Evolutionary conservation across 2,329 filamentous ascomycete genomes (phyloP).

Genomic region (Daldinia sp.): DNA sequence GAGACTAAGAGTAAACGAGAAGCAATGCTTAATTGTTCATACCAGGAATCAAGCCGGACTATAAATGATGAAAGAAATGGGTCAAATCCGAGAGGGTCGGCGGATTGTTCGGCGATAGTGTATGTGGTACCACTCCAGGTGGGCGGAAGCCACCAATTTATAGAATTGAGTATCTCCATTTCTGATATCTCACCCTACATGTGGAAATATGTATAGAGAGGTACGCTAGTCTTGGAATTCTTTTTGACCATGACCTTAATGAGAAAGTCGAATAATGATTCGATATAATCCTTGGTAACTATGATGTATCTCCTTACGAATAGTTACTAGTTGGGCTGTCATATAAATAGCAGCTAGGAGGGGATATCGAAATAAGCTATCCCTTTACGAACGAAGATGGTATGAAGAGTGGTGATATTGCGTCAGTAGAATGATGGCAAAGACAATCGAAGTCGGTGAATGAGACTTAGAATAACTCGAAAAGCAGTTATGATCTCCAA

Average conservation of each 20-base stretch:
- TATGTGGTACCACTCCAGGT: slow-evolving; percentile 16
- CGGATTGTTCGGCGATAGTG: slow-evolving; percentile 25
- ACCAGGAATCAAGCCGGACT: slow-evolving; percentile 37
- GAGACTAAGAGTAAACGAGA: slow-evolving; percentile 42
- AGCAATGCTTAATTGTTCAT: slow-evolving; percentile 34
- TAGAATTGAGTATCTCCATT: slow-evolving; percentile 17
- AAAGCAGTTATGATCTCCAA: slow-evolving; percentile 17
- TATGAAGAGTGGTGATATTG: slow-evolving; percentile 1
- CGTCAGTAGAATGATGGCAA: not conserved
- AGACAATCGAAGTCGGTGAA: slow-evolving; percentile 17
- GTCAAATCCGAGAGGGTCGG: slow-evolving; percentile 23
- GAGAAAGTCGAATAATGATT: not conserved
- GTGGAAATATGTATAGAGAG: not conserved
- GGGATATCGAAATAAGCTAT: not conserved
- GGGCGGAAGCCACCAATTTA: slow-evolving; percentile 22
- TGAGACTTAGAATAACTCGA: not conserved
- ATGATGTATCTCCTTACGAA: not conserved
- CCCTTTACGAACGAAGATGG: not conserved
- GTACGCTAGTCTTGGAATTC: not conserved
- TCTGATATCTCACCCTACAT: not conserved
- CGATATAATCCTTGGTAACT: not conserved
- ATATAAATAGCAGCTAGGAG: not conserved
- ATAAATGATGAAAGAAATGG: slow-evolving; percentile 34
- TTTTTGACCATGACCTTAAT: too few relatives aligned
- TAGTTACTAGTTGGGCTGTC: not conserved